Evolutionary conservation across 2,329 filamentous ascomycete species (phyloP).

Genomic region (Aureobasidium lini): DNA sequence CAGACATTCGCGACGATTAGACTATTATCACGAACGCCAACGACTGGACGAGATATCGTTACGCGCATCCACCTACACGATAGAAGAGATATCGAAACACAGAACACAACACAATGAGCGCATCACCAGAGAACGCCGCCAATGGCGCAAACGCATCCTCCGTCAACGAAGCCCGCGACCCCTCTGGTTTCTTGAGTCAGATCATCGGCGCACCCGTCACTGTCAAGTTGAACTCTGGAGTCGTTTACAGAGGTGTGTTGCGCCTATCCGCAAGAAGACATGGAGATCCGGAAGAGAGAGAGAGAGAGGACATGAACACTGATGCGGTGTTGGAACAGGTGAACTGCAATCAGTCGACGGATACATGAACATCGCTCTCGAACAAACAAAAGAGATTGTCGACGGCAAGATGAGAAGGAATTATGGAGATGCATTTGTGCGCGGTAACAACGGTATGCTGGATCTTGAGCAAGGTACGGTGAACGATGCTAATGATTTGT

Average conservation of each 20-base stretch:
- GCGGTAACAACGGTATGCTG: constrained; percentile 80
- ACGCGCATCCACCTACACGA: too few relatives aligned
- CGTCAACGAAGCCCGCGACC: constrained; percentile 68
- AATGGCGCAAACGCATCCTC: background rate
- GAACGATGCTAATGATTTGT: background rate
- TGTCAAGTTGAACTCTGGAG: constrained; percentile 97
- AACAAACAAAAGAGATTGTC: constrained; percentile 89
- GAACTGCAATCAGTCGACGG: constrained; percentile 95
- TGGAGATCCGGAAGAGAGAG: background rate
- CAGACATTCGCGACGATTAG: background rate
- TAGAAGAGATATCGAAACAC: background rate
- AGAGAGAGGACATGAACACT: background rate
- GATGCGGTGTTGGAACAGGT: constrained; percentile 46
- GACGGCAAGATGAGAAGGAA: constrained; percentile 73
- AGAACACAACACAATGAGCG: background rate
- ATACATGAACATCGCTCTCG: constrained; percentile 99
- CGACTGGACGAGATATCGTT: too few relatives aligned
- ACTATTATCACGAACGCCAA: too few relatives aligned
- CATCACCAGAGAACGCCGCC: background rate
- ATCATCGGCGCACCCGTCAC: constrained; percentile 92
- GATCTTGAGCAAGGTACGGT: background rate
- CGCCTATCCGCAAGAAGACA: too few relatives aligned
- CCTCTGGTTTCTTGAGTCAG: constrained; percentile 84
- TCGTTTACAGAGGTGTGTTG: constrained; percentile 81
- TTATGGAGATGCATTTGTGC: constrained; percentile 91